Base-by-base conservation (phyloP, 768 basidiomycete species). In the Gloeopeniophorella convolvens region DNA sequence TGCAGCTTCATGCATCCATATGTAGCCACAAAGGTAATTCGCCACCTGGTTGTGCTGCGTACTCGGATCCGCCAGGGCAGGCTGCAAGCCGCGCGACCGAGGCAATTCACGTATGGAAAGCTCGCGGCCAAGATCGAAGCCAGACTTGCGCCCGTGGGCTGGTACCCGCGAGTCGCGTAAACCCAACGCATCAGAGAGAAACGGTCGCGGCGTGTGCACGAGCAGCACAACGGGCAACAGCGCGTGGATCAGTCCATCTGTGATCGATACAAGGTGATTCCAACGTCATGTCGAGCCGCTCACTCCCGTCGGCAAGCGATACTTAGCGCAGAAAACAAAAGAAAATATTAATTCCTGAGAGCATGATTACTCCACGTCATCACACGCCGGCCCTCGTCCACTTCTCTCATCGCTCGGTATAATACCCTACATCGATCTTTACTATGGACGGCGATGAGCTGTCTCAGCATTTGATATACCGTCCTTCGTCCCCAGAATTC, bases 401-500 rank as follows among this genome's bases (percentile, higher is more conserved):
- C 34, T 39, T 16, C 24, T 36, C 23, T 33, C 12, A 34, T 35
- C 37, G 26, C 18, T 12, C 21, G 13, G 26, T 34, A 30, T 37
- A 34, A 48, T 34, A 34, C 15, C 20, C 39, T 4, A 37, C 46
- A 35, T 34, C 28, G 28, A 28, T 42, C 34, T 44, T 35, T 16
- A 30, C 16, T 42, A 53, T 53, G 51, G 42, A 52, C 23, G 32
- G 10, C 32, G 50, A 55, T 28, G 49, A 46, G 50, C 33, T 41
- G 40, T 52, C 50, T 41, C 54, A 30, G 28, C 49, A 40, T 39
- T 26, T 55, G 21, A 40, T 34, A 26, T 33, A 55, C 44, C 18
- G 31, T 18, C 44, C 54, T 18, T 55, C 54, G 28, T 55, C 54
- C 34, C 30, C 47, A 32, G 11, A 10, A 4, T 81, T 82, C 70